phyloP scores from a whole-genome alignment of 805 yeast species.

The Komagataella pastoris region DNA sequence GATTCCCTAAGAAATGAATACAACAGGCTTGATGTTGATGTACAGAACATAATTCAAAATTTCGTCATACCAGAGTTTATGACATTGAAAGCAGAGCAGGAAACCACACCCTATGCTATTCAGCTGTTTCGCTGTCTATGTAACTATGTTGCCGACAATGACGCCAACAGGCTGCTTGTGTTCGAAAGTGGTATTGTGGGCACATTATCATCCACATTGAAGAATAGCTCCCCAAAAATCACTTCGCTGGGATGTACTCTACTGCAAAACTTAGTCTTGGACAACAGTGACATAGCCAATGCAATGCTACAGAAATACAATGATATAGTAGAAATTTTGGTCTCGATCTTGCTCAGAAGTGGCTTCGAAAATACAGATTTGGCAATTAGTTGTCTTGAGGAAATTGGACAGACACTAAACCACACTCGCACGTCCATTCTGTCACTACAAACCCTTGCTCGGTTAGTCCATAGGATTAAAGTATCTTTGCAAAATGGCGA shows the following conservation, averaged over 20 bases:
- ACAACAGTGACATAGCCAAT: background rate
- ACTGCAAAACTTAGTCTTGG: background rate
- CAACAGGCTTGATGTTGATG: background rate
- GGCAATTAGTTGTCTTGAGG: background rate
- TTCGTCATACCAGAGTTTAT: background rate
- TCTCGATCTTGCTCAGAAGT: background rate
- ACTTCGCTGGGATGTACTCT: background rate
- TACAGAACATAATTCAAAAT: background rate
- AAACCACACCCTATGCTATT: background rate
- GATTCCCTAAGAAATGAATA: background rate
- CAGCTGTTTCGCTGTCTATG: background rate
- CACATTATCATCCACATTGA: background rate
- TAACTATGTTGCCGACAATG: background rate
- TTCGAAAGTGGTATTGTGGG: background rate
- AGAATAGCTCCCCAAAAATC: background rate
- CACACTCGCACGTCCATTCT: background rate
- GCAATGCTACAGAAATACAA: background rate
- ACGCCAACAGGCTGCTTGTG: background rate
- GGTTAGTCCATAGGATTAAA: background rate
- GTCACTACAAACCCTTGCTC: background rate
- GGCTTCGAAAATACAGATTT: background rate
- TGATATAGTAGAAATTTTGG: background rate
- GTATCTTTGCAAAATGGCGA: background rate
- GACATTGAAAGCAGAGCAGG: background rate
- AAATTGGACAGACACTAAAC: background rate